Evolutionary conservation across 768 basidiomycete species (phyloP), one percentile per base, ranked within the genome.

Genomic region (Rossbeevera mucosa): DNA sequence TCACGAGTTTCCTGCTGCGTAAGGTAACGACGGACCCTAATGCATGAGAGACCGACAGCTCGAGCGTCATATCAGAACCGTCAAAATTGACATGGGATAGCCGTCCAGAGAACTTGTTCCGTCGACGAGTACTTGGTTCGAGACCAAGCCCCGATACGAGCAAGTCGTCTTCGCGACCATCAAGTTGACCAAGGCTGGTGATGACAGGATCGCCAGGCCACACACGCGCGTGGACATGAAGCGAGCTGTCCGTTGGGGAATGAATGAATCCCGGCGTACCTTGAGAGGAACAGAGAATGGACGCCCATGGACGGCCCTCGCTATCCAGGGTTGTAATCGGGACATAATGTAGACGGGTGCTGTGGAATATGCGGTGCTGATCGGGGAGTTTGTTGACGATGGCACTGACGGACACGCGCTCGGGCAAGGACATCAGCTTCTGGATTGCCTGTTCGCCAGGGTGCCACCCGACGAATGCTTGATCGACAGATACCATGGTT

Each of bases 61-160:
- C 70, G 14, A 85, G 60, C 5, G 65, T 50, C 25, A 76, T 51
- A 3, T 64, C 49, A 18, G 55, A 55, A 1, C 65, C 73, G 5
- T 62, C 47, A 46, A 65, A 57, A 24, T 66, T 59, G 11, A 74
- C 57, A 18, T 65, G 71, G 2, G 65, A 61, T 13, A 81, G 65
- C 14, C 61, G 58, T 4, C 84, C 83, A 0, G 81, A 79, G 52
- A 85, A 79, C 64, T 85, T 85, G 59, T 84, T 84, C 59, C 84
- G 73, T 57, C 81, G 63, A 28, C 84, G 66, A 2, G 81, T 81
- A 14, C 73, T 64, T 36, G 81, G 73, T 53, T 85, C 80, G 14
- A 85, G 75, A 4, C 82, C 84, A 31, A 85, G 76, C 0, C 83
- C 82, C 5, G 81, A 80, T 12, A 78, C 68, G 5, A 83, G 64